Base-by-base conservation (phyloP, 164 flowering plant species). In the Warburgia ugandensis region DNA sequence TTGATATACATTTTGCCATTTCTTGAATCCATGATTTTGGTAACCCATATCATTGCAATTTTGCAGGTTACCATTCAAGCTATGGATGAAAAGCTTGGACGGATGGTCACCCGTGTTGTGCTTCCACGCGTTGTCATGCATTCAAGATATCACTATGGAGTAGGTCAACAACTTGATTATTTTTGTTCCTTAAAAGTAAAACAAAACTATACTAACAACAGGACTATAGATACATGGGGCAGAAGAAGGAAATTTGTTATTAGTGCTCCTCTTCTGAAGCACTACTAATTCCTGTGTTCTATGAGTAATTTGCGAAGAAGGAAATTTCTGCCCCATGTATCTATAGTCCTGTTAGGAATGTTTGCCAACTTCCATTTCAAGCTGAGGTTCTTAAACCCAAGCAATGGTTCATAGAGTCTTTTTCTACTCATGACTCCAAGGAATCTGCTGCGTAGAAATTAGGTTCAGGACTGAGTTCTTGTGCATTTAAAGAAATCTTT, bases 91-190 rank as follows among this genome's bases (percentile, higher is more conserved):
- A 94, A 75, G 65, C 87, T 94, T 45, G 99, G 99, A 42, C 78
- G 99, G 41, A 60, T 69, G 72, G 99, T 86, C 30, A 94, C 94
- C 12, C 86, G 96, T 38, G 99, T 94, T 55, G 94, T 86, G 55
- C 96, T 94, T 50, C 99, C 99, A 45, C 97, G 82, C 60, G 99
- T 94, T 55, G 71, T 86, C 52, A 94, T 94, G 99, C 89, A 86
- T 50, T 76, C 99, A 32, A 77, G 99, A 42, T 61, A 76, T 63
- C 99, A 92, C 70, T 92, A 86, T 73, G 89, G 89, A 79, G 99
- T 92, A 67, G 47, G 54, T 45, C 31, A 8, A 35, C 10, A 9
- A 10, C 44, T 48, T 43, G 7, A 21, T 32, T 30, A 14, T 21
- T 12, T 19, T 16, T 36, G 10, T 27, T 29, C 25, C 25, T 19